Conservation (phyloP, 805 yeast genomes). For the Lipomyces spencermartinsiae region DNA sequence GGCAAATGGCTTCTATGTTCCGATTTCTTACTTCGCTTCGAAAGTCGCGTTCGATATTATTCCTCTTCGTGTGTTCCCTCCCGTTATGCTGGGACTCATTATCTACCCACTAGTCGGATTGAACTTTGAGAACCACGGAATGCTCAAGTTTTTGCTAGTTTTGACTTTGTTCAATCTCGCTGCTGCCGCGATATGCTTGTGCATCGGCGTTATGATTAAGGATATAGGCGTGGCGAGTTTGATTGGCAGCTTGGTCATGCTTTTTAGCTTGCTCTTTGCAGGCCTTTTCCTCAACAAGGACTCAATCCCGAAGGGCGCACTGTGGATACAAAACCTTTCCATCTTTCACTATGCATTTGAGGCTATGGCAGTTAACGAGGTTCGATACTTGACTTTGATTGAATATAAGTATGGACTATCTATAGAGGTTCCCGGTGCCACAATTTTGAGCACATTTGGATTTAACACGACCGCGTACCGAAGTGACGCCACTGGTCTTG, state of each 20-base stretch:
- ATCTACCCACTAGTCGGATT: slow-evolving; percentile 91
- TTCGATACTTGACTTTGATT: slow-evolving; percentile 77
- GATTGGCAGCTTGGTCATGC: slow-evolving; percentile 79
- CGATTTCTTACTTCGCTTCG: slow-evolving; percentile 81
- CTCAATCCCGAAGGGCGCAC: slow-evolving; percentile 59
- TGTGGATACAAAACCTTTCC: slow-evolving; percentile 77
- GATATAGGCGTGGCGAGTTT: slow-evolving; percentile 94
- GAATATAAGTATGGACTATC: slow-evolving; percentile 92
- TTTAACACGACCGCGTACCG: slow-evolving; percentile 80
- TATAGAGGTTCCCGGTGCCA: slow-evolving; percentile 97
- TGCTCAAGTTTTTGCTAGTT: slow-evolving; percentile 72
- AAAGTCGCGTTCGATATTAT: slow-evolving; percentile 88
- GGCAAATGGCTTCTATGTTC: slow-evolving; percentile 91
- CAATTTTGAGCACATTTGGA: slow-evolving; percentile 93
- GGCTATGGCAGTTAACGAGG: slow-evolving; percentile 90
- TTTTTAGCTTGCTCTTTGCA: slow-evolving; percentile 88
- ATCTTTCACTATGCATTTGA: slow-evolving; percentile 97
- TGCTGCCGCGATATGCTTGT: slow-evolving; percentile 80
- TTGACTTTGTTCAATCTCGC: slow-evolving; percentile 85
- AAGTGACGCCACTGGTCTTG: slow-evolving; percentile 67
- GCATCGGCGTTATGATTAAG: slow-evolving; percentile 84
- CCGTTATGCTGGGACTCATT: slow-evolving; percentile 76
- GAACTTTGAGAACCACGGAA: slow-evolving; percentile 64
- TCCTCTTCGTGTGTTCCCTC: slow-evolving; percentile 94
- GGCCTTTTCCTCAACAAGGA: slow-evolving; percentile 92